Percentiles rank a stretch among this genome's conserved stretches.
Evolutionary conservation across 1,284 basidiomycete species (phyloP).

Genomic region (Trametes hirsuta): DNA sequence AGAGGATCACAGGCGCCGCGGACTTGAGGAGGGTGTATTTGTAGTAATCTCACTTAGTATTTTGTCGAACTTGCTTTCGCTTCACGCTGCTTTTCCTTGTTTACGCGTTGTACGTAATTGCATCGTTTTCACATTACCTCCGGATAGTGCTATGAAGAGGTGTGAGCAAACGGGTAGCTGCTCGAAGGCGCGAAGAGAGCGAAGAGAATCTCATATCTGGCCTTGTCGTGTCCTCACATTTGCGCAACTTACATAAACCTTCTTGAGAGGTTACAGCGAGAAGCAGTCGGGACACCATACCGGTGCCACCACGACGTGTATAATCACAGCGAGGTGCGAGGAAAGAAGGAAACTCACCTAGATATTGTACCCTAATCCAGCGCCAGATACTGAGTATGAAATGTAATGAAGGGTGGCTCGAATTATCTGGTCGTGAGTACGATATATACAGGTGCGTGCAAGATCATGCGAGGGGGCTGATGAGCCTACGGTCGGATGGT

Average conservation of each 20-base stretch:
- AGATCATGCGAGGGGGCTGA: slow-evolving; percentile 83
- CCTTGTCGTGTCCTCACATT: slow-evolving; percentile 68
- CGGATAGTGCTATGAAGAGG: neutral
- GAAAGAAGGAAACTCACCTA: slow-evolving; percentile 18
- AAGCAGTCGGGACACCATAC: slow-evolving; percentile 28
- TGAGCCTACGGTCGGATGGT: slow-evolving; percentile 59
- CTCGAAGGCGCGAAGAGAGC: neutral
- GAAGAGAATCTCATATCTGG: slow-evolving; percentile 68
- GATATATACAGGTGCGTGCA: slow-evolving; percentile 29
- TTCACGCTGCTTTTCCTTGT: neutral
- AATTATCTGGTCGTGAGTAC: slow-evolving; percentile 25
- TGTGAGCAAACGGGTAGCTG: neutral
- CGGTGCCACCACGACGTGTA: slow-evolving; percentile 66
- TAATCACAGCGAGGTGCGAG: slow-evolving; percentile 53
- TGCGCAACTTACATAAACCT: slow-evolving; percentile 49
- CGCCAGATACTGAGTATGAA: neutral
- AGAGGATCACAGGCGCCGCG: slow-evolving; percentile 73
- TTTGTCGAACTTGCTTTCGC: slow-evolving; percentile 10
- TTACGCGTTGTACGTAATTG: neutral
- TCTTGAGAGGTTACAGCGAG: slow-evolving; percentile 50
- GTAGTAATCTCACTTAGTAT: slow-evolving; percentile 29
- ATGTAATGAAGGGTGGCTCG: slow-evolving; percentile 22
- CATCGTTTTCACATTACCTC: neutral
- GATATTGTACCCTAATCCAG: neutral
- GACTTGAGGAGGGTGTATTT: slow-evolving; percentile 74